Percentiles rank a stretch among this genome's conserved stretches.
Evolutionary conservation across 2,329 filamentous ascomycete genomes (phyloP).

Genomic region (Microascus cirrosus): DNA sequence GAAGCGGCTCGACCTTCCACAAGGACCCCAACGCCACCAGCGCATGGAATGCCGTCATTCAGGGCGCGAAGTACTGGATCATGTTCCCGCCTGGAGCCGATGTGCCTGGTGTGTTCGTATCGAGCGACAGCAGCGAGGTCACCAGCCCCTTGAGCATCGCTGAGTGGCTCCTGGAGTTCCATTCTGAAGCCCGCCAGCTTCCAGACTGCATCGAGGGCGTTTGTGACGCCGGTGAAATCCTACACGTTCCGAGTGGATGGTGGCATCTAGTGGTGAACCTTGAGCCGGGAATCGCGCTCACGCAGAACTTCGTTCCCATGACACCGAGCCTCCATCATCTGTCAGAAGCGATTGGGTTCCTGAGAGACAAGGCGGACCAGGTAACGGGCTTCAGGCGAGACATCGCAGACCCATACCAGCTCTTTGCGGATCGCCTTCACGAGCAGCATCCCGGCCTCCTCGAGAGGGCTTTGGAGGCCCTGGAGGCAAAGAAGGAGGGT

Average conservation of each 20-base stretch:
- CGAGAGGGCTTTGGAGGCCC: constrained; percentile 49
- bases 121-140: constrained; percentile 80
- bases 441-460: constrained; percentile 56
- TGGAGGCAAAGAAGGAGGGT: constrained; percentile 48
- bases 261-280: constrained; percentile 94
- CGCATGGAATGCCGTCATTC: constrained; percentile 90
- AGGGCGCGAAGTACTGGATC: constrained; percentile 94
- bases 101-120: constrained; percentile 85
- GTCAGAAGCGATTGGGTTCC: constrained; percentile 64
- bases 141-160: constrained; percentile 89
- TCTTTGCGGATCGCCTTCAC: constrained; percentile 62
- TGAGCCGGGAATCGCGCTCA: constrained; percentile 74
- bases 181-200: constrained; percentile 65
- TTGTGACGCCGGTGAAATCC: constrained; percentile 70
- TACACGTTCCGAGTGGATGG: constrained; percentile 92
- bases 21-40: constrained; percentile 66
- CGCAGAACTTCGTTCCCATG: constrained; percentile 85
- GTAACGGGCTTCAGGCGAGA: constrained; percentile 74
- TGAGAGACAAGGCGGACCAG: constrained; percentile 73
- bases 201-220: constrained; percentile 78
- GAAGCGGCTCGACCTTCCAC: constrained; percentile 90
- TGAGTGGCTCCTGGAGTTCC: constrained; percentile 91
- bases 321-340: constrained; percentile 46
- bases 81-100: constrained; percentile 78
- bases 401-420: constrained; percentile 58